Base-by-base conservation (phyloP, 1,139 yeast genomes). In the Geotrichum siamense region DNA sequence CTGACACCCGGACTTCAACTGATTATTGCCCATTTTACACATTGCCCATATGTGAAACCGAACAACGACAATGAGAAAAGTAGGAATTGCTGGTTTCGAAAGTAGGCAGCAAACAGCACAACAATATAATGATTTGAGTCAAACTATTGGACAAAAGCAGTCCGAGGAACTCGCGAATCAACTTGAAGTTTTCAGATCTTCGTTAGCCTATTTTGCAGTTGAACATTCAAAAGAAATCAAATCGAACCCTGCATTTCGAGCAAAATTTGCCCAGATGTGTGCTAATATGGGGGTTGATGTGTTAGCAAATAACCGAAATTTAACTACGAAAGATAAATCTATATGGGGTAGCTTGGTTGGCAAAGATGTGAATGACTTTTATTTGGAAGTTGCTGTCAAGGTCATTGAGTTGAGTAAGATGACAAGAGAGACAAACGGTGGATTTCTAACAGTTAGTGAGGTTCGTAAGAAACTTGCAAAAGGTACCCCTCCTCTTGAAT, bases 271-370 rank as follows among this genome's bases (percentile, higher is more conserved):
- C 38, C 75, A 76, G 49, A 79, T 86, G 71, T 83, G 94, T 55
- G 69, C 72, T 19, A 78, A 82, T 56, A 79, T 84, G 16, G 95
- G 94, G 1, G 78, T 85, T n/a, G 94, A 86, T 58, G 91, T 94
- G 1, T 61, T 85, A 33, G 80, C 79, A 30, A 59, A 71, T 30
- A 66, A 71, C 40, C 66, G 57, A 50, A 61, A 56, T 56, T 17
- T 23, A 10, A 37, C 35, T 16, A 63, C 42, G 45, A 57, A 43
- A 35, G 54, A 56, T 29, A 60, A 63, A 9, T 61, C 69, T 17
- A 42, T 63, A 30, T 65, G 70, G 68, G 61, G 68, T 1, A 57
- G 56, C 29, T 41, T 63, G 33, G 53, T 65, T n/a, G 69, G 68
- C 21, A 59, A 61, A 37, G 65, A 68, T 41, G 69, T 67, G n/a